A percentile compares a stretch with the other conserved stretches of the same genome.
Evolutionary conservation across 2,329 filamentous ascomycete species (phyloP).

Genomic region (Aspergillus quadricinctus): DNA sequence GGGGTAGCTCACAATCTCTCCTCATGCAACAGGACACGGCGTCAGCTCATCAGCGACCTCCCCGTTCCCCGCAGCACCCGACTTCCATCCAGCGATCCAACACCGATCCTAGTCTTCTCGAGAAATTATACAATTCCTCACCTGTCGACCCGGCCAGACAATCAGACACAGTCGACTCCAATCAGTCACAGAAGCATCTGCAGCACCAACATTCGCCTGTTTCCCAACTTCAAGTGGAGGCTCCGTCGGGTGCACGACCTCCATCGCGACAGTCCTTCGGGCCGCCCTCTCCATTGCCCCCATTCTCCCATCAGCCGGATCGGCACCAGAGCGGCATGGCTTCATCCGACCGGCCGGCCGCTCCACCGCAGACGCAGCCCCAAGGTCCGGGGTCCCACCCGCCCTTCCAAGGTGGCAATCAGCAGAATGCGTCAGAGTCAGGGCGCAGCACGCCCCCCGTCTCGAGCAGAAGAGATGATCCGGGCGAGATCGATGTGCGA

Average conservation of each 20-base stretch:
- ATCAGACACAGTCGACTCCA: background rate
- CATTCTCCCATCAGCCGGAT: slow-evolving; percentile 7
- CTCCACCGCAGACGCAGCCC: slow-evolving; percentile 6
- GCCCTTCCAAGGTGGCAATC: slow-evolving; percentile 6
- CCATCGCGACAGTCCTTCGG: slow-evolving; percentile 18
- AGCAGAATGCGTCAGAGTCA: slow-evolving; percentile 32
- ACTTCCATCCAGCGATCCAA: slow-evolving; percentile 21
- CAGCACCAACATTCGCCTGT: slow-evolving; percentile 14
- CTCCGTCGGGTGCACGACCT: slow-evolving; percentile 10
- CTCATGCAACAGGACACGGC: slow-evolving; percentile 17
- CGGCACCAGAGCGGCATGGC: slow-evolving; percentile 14
- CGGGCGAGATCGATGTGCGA: slow-evolving; percentile 41
- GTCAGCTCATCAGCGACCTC: slow-evolving; percentile 11
- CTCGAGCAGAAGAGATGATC: slow-evolving; percentile 25
- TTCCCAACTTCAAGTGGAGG: slow-evolving; percentile 8
- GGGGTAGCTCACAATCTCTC: slow-evolving; percentile 13
- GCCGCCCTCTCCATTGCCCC: slow-evolving; percentile 18
- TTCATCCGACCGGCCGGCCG: slow-evolving; percentile 11
- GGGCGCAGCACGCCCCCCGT: slow-evolving; percentile 45
- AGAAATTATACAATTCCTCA: slow-evolving; percentile 18
- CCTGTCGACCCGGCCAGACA: slow-evolving; percentile 13
- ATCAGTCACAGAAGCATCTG: slow-evolving; percentile 8
- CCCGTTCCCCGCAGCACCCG: slow-evolving; percentile 11
- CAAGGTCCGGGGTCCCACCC: background rate
- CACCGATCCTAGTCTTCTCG: slow-evolving; percentile 22